Base-by-base conservation (phyloP, 2,329 filamentous ascomycete genomes). In the Harringtonia lauricola region DNA sequence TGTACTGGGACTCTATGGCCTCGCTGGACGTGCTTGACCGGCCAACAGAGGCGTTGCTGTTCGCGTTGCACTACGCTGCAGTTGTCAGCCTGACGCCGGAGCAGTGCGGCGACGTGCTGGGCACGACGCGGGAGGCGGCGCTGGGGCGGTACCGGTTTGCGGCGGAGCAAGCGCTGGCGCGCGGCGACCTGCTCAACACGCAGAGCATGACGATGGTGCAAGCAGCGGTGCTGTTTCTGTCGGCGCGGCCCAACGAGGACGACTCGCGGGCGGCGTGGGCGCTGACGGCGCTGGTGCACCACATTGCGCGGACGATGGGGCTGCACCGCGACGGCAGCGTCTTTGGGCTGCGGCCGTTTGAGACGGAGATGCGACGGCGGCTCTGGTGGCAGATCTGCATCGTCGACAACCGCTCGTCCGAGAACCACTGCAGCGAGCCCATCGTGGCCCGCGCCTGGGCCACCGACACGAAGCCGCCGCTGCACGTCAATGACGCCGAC, bases 381-480 rank as follows among this genome's bases (percentile, higher is more conserved):
- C 55, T 78, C 1, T 80, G 76, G 71, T 79, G 72, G 66, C 65
- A 70, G 36, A 63, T 81, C 4, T 64, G 71, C 21, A 64, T 74
- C 9, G 56, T 79, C 1, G 77, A 81, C 46, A 58, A 68, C 4
- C 64, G 70, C 15, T 64, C 70, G 0, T 68, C 73, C 1, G 72
- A 76, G 46, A 66, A 74, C 10, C 68, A 72, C 19, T 72, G 72
- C 3, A 64, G 61, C 2, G 66, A 62, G n/a, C 55, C 68, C 10
- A 65, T 62, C 0, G 63, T 71, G 1, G 54, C 60, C 2, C 53
- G 59, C 13, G 54, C 56, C 18, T 60, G 7, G 10, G 24, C 57
- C 17, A 71, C 64, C 22, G 69, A 76, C 45, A 72, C 70, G 0
- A 61, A 58, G 31, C 54, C 70, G 7, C 73, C 74, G 0, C 51